phyloP scores from a whole-genome alignment of 768 basidiomycete species.

The Kwoniella botswanensis region DNA sequence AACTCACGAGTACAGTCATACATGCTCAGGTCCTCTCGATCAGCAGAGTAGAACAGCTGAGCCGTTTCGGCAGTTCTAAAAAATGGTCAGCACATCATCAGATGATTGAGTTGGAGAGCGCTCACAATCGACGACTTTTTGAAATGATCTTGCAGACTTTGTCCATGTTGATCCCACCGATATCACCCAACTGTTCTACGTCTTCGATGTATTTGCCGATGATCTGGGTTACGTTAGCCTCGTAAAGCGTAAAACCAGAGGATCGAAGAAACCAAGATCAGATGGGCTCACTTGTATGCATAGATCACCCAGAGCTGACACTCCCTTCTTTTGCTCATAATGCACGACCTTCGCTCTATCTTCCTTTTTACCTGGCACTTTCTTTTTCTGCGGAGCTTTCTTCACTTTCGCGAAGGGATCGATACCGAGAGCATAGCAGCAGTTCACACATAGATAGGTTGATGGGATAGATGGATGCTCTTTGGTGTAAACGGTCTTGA shows the following conservation, averaged over 20 bases:
- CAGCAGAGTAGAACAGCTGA: slow-evolving; percentile 77
- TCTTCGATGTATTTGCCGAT: slow-evolving; percentile 86
- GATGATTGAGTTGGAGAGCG: slow-evolving; percentile 28
- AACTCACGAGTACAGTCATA: slow-evolving; percentile 90
- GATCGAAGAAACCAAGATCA: too few species aligned
- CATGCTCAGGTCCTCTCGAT: slow-evolving; percentile 71
- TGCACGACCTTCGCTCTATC: slow-evolving; percentile 72
- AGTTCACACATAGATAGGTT: slow-evolving; percentile 82
- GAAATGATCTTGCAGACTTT: slow-evolving; percentile 81
- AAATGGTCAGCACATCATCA: slow-evolving; percentile 13
- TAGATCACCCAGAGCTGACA: slow-evolving; percentile 73
- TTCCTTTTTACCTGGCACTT: slow-evolving; percentile 62
- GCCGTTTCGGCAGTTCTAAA: slow-evolving; percentile 77
- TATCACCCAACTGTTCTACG: slow-evolving; percentile 73
- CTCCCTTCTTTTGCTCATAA: slow-evolving; percentile 67
- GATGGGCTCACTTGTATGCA: slow-evolving; percentile 71
- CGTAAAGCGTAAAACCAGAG: too few species aligned
- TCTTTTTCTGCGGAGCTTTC: slow-evolving; percentile 61
- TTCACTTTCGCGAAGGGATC: slow-evolving; percentile 76
- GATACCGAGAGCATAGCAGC: slow-evolving; percentile 74
- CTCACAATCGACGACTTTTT: slow-evolving; percentile 79
- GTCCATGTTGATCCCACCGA: slow-evolving; percentile 81
- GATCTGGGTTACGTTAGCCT: slow-evolving; percentile 62
- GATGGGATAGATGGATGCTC: slow-evolving; percentile 69
- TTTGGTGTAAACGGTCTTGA: slow-evolving; percentile 80